These are phyloP conservation scores for Taiozyma onychis DNA, from an alignment of 1,139 yeast genomes.

Conservation along the genomic window DNA sequence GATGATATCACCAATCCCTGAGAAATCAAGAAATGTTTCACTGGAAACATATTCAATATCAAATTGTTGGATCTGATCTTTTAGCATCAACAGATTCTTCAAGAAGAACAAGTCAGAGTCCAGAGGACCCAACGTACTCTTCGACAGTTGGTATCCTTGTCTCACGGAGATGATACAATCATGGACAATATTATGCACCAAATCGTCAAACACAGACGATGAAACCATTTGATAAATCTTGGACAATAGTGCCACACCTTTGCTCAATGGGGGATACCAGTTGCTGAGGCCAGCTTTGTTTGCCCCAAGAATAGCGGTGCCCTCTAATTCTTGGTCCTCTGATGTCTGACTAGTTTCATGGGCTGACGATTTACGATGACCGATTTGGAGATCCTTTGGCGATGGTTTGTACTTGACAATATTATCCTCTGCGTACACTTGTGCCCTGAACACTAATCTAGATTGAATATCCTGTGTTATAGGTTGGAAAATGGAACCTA, in stretches of 20 bases:
- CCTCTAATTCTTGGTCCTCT: conserved; percentile 19
- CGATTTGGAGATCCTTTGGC: conserved; percentile 58
- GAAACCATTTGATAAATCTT: conserved; percentile 77
- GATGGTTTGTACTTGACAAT: conserved; percentile 63
- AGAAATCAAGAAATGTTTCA: conserved; percentile 75
- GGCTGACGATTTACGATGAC: conserved; percentile 36
- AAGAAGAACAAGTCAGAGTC: conserved; percentile 67
- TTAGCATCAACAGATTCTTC: conserved; percentile 64
- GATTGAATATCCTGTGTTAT: conserved; percentile 74
- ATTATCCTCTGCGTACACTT: conserved; percentile 62
- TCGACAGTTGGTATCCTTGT: conserved; percentile 42
- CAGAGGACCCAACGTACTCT: conserved; percentile 36
- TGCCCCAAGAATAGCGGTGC: conserved; percentile 3
- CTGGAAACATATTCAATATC: conserved; percentile 74
- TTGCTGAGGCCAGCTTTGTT: conserved; percentile 25
- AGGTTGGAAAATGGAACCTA: conserved; percentile 62
- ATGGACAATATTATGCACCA: conserved; percentile 85
- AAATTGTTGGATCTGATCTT: conserved; percentile 67
- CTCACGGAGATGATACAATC: conserved; percentile 59
- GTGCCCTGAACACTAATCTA: conserved; percentile 73
- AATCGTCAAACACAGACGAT: conserved; percentile 75
- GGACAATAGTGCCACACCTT: conserved; percentile 65
- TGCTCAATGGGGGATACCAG: conserved; percentile 70
- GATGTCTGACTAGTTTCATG: conserved; percentile 8
- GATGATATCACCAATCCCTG: conserved; percentile 62